Conservation (phyloP, 2,329 filamentous ascomycete genomes). For the Fusarium anthophilum region DNA sequence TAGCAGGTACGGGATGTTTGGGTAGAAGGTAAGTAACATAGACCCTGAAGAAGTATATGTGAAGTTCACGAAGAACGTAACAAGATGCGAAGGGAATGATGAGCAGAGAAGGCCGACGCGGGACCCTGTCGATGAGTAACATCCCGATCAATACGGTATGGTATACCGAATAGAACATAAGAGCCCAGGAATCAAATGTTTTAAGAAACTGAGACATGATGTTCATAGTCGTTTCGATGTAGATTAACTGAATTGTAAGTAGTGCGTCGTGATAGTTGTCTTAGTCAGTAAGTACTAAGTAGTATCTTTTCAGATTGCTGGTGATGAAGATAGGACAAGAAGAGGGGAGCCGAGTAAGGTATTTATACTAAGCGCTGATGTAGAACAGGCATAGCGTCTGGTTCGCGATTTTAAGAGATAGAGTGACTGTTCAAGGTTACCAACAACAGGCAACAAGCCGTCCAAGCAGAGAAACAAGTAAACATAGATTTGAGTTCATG, state of each 20-base stretch:
- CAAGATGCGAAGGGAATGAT: too few relatives aligned
- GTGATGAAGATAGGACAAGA: background rate
- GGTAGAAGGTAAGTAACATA: too few relatives aligned
- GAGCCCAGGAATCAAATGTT: too few relatives aligned
- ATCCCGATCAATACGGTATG: too few relatives aligned
- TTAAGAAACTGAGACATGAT: background rate
- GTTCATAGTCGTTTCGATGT: background rate
- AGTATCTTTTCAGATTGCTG: background rate
- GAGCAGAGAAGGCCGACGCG: too few relatives aligned
- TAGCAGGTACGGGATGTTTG: too few relatives aligned
- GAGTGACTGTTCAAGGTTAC: background rate
- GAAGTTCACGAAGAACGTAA: too few relatives aligned
- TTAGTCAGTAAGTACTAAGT: background rate
- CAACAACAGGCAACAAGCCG: background rate
- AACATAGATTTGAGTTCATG: fast-evolving
- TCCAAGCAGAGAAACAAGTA: background rate
- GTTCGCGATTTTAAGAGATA: background rate
- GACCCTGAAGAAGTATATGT: too few relatives aligned
- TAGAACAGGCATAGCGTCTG: background rate
- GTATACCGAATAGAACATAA: too few relatives aligned
- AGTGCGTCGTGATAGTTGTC: background rate
- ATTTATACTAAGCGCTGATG: background rate
- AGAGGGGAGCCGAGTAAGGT: background rate
- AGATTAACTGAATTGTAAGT: background rate
- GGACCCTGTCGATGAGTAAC: too few relatives aligned